phyloP scores from a whole-genome alignment of 768 basidiomycete genomes.

The Psilocybe cubensis region DNA sequence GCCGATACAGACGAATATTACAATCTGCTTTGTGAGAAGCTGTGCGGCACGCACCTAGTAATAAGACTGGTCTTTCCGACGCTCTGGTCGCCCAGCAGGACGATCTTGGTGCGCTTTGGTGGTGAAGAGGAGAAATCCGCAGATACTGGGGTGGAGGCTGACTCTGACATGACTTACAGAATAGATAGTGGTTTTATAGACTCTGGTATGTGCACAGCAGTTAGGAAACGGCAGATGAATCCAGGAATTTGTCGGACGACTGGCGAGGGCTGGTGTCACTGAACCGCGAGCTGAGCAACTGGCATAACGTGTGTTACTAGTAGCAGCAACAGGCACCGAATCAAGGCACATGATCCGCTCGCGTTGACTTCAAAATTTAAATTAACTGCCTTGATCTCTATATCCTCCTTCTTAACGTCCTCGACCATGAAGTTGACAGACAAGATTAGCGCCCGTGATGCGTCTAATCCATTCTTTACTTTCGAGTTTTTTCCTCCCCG shows the following conservation, averaged over 20 bases:
- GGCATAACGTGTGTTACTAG: not conserved
- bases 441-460: slow-evolving; percentile 54
- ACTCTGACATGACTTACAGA: slow-evolving; percentile 36
- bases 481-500: slow-evolving; percentile 98
- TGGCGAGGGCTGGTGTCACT: not conserved
- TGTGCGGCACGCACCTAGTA: slow-evolving; percentile 66
- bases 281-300: too few species aligned
- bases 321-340: not conserved
- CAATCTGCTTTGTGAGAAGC: slow-evolving; percentile 11
- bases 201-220: slow-evolving; percentile 1
- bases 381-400: not conserved
- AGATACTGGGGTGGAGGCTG: slow-evolving; percentile 67
- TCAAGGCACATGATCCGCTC: slow-evolving; percentile 3
- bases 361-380: not conserved
- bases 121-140: slow-evolving; percentile 88
- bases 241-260: not conserved
- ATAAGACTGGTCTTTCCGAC: slow-evolving; percentile 99
- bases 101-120: slow-evolving; percentile 95
- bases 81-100: slow-evolving; percentile 94
- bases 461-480: slow-evolving; percentile 76
- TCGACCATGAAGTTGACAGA: slow-evolving; percentile 71
- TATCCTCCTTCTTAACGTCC: not conserved
- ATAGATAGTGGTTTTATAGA: not conserved
- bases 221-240: not conserved
- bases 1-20: not conserved